These are phyloP conservation scores for Thelephora aurantiotincta DNA, from an alignment of 768 basidiomycete genomes.

Conservation along the genomic window DNA sequence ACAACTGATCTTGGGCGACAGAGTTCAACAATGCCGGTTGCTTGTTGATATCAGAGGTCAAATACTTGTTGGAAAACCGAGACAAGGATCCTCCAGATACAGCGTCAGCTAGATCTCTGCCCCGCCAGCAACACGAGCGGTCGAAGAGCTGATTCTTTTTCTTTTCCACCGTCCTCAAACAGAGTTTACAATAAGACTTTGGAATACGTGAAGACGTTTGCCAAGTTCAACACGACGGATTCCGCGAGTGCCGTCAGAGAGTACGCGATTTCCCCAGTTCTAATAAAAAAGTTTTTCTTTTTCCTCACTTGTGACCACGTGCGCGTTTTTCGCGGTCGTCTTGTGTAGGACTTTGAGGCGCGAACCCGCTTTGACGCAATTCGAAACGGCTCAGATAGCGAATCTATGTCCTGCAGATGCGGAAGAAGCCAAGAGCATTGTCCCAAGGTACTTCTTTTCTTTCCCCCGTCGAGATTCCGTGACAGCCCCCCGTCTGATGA, in stretches of 20 bases:
- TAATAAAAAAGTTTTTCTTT: not conserved
- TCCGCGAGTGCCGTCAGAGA: constrained; percentile 79
- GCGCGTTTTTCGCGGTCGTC: constrained; percentile 2
- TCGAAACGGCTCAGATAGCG: constrained; percentile 87
- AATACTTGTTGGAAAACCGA: constrained; percentile 76
- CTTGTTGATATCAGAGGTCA: constrained; percentile 84
- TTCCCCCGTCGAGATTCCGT: not conserved
- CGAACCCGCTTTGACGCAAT: constrained; percentile 71
- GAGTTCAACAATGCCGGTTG: constrained; percentile 91
- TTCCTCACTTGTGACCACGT: not conserved
- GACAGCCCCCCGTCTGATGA: not conserved
- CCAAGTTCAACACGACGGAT: constrained; percentile 80
- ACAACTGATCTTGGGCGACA: constrained; percentile 14
- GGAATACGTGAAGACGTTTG: constrained; percentile 84
- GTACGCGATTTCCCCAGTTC: constrained; percentile 28
- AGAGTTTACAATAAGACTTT: constrained; percentile 91
- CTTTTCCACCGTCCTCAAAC: too few relatives aligned
- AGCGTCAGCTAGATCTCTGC: constrained; percentile 33
- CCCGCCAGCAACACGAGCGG: too few relatives aligned
- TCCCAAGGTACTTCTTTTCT: constrained; percentile 53
- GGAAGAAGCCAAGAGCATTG: constrained; percentile 84
- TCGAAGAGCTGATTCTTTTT: too few relatives aligned
- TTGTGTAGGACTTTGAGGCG: constrained; percentile 53
- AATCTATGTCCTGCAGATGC: constrained; percentile 80
- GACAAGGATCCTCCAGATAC: constrained; percentile 84